Percentiles rank a stretch among this genome's conserved stretches.
Evolutionary conservation across 208 protist species (phyloP).

Genomic region (Giardia muris): DNA sequence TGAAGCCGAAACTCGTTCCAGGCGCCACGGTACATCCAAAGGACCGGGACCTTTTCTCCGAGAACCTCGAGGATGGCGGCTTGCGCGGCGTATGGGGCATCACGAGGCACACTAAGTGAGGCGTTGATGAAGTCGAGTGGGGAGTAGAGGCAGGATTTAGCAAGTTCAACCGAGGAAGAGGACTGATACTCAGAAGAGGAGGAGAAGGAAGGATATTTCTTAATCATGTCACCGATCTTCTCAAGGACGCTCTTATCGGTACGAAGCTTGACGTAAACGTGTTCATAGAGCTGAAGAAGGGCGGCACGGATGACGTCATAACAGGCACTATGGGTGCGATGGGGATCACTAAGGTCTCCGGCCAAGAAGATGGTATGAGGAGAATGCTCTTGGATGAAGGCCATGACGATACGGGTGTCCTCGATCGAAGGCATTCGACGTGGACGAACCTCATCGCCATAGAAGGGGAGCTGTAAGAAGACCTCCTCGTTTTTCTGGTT

Average conservation of each 20-base stretch:
- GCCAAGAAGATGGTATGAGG: conserved; percentile 50
- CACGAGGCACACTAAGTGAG: background rate
- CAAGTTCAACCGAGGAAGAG: too few species aligned
- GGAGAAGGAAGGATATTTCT: too few species aligned
- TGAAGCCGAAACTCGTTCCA: background rate
- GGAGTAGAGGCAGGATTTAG: too few species aligned
- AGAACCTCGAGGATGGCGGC: background rate
- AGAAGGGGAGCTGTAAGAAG: conserved; percentile 54
- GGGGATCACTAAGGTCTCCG: conserved; percentile 53
- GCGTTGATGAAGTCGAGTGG: too few species aligned
- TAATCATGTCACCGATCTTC: too few species aligned
- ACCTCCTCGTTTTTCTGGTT: conserved; percentile 37
- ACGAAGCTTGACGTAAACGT: too few species aligned
- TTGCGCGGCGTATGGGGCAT: background rate
- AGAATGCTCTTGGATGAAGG: conserved; percentile 44
- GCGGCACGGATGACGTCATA: conserved; percentile 43
- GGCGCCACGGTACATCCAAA: background rate
- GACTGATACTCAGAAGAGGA: too few species aligned
- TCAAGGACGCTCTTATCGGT: too few species aligned
- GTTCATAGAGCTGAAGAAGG: too few species aligned
- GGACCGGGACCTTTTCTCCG: background rate
- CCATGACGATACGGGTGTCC: conserved; percentile 50
- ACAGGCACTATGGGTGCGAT: conserved; percentile 50
- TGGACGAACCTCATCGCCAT: conserved; percentile 48
- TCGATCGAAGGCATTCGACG: conserved; percentile 49